Base-by-base conservation (phyloP, 2,329 filamentous ascomycete species). In the Neofusicoccum laricinum region DNA sequence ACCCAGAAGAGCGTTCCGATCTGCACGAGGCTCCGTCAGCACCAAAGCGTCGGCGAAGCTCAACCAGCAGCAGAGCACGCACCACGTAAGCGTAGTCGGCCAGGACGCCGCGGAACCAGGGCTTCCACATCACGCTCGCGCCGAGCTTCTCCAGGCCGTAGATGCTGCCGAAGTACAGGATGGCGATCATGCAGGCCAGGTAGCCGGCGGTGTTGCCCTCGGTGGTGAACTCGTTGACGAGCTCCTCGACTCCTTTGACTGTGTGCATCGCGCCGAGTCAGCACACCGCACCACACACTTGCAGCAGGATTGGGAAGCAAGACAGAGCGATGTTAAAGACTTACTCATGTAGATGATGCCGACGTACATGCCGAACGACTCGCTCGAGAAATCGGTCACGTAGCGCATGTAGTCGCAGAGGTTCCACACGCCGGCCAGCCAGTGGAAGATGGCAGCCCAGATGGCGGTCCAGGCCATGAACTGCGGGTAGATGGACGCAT, bases 361-460 rank as follows among this genome's bases (percentile, higher is more conserved):
- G 6, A 85, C 82, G 69, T 86, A 85, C 69, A 83, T 77, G 51
- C 82, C 82, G 64, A 86, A 86, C 0, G 79, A 76, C 65, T 85
- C 80, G 61, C 79, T 82, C 0, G 82, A 84, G 66, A 86, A 86
- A 64, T 85, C 82, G 2, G 84, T 86, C 34, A 86, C 82, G 67
- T 85, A 85, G 5, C 83, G 80, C 83, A 86, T 85, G 69, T 85
- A 85, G 68, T 86, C 82, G 69, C 83, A 85, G 43, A 78, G 73
- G 65, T 86, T 86, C 61, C 79, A 80, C 25, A 84, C 72, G 0
- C 83, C 79, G 5, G 82, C 79, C 6, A 85, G 75, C 83, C 83
- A 86, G 69, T 87, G 85, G 48, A 84, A 84, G 17, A 86, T 81
- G 1, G 83, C 83, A 0, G 82, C 81, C 84, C 83, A 86, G 21